These are phyloP conservation scores for Coemansia sp. DNA, from an alignment of 192 early-diverging fungal species.

Conservation along the genomic window DNA sequence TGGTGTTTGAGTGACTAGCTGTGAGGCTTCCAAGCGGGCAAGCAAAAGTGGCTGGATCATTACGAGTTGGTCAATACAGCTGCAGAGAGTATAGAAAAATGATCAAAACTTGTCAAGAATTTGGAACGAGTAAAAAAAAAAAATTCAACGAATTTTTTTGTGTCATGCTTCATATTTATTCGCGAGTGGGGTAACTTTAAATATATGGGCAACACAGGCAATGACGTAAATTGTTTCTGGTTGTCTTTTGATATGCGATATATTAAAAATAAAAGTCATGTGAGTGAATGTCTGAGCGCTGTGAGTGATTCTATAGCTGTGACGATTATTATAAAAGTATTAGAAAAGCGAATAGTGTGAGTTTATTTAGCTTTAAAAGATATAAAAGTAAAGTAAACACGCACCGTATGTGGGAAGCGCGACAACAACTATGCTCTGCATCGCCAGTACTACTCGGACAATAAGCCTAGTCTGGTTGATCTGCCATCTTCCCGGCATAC, in stretches of 20 bases:
- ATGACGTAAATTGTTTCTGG: too few species aligned
- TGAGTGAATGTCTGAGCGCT: too few species aligned
- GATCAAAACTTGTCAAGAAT: background rate
- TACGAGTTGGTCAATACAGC: background rate
- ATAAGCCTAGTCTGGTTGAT: background rate
- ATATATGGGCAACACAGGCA: too few species aligned
- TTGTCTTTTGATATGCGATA: too few species aligned
- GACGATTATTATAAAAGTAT: too few species aligned
- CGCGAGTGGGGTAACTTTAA: too few species aligned
- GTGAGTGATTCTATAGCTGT: too few species aligned
- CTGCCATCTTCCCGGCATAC: background rate
- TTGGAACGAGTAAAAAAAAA: background rate
- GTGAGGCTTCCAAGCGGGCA: background rate
- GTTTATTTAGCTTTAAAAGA: background rate
- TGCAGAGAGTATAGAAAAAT: background rate
- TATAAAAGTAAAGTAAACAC: conserved; percentile 19
- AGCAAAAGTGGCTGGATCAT: background rate
- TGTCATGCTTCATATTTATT: background rate
- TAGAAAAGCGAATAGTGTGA: too few species aligned
- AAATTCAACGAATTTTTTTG: background rate
- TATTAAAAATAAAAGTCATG: too few species aligned
- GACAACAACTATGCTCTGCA: conserved; percentile 18
- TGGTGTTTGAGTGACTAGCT: background rate
- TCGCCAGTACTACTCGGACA: conserved; percentile 2
- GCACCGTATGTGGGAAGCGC: conserved; percentile 17